A percentile compares a stretch with the other conserved stretches of the same genome.
Conservation (phyloP, 2,329 filamentous ascomycete species). For the Cyphellophora attinorum region DNA sequence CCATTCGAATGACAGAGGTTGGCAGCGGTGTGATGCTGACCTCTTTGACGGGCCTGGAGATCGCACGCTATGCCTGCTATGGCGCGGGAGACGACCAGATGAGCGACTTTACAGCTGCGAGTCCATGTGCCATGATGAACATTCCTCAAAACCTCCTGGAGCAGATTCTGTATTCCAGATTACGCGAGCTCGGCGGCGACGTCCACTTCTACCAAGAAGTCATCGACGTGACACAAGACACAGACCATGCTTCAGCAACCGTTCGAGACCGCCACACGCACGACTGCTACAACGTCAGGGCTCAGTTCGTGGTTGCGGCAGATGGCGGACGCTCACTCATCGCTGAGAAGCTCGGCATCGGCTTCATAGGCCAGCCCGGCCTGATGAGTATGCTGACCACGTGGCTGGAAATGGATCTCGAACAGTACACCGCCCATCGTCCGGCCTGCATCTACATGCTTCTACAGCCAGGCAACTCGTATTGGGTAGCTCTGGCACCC, state of each 20-base stretch:
- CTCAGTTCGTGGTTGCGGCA: slow-evolving; percentile 4
- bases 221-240: background rate
- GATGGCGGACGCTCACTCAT: slow-evolving; percentile 5
- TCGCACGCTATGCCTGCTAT: slow-evolving; percentile 5
- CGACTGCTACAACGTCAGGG: slow-evolving; percentile 2
- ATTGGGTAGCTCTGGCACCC: slow-evolving; percentile 13
- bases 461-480: slow-evolving; percentile 4
- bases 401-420: slow-evolving; percentile 5
- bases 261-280: slow-evolving; percentile 1
- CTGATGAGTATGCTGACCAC: slow-evolving; percentile 5
- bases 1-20: slow-evolving; percentile 1
- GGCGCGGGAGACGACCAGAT: slow-evolving; percentile 2
- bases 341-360: slow-evolving; percentile 1
- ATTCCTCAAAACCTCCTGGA: too few relatives aligned
- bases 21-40: slow-evolving; percentile 1
- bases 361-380: slow-evolving; percentile 3
- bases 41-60: slow-evolving; percentile 4
- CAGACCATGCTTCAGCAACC: background rate
- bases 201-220: slow-evolving; percentile 1
- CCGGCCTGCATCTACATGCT: slow-evolving; percentile 6
- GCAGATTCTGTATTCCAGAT: too few relatives aligned
- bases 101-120: slow-evolving; percentile 2
- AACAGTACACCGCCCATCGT: slow-evolving; percentile 4
- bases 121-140: slow-evolving; percentile 3
- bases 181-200: too few relatives aligned